Evolutionary conservation across 805 yeast species (phyloP).

Genomic region (Barnettozyma wickerhamii): DNA sequence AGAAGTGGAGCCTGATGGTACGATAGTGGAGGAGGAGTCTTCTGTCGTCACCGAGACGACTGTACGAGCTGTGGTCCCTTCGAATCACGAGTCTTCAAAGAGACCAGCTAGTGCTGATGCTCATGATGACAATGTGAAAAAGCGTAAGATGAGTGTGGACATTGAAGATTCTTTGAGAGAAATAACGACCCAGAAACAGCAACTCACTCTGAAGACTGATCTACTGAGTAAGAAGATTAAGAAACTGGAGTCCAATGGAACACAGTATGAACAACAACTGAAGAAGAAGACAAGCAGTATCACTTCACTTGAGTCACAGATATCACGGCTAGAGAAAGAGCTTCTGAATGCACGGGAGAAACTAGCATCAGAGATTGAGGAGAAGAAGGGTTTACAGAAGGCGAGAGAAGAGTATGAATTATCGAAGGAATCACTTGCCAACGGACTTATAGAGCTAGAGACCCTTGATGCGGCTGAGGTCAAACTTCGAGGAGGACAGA

Average conservation of each 20-base stretch:
- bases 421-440: slow-evolving; percentile 11
- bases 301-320: not conserved
- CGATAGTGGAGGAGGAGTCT: not conserved
- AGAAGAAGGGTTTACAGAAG: not conserved
- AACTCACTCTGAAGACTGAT: slow-evolving; percentile 2
- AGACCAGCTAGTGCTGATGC: not conserved
- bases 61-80: not conserved
- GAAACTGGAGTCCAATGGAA: not conserved
- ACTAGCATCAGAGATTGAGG: slow-evolving; percentile 1
- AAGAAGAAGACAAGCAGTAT: slow-evolving; percentile 4
- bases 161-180: not conserved
- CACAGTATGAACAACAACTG: not conserved
- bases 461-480: slow-evolving; percentile 12
- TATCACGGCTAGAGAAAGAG: not conserved
- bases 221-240: slow-evolving; percentile 5
- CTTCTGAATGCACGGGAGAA: not conserved
- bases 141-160: slow-evolving; percentile 1
- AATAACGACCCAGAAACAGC: slow-evolving; percentile 3
- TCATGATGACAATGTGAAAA: slow-evolving; percentile 6
- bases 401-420: slow-evolving; percentile 5
- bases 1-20: no score
- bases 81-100: not conserved
- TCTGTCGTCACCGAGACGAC: not conserved
- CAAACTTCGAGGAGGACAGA: slow-evolving; percentile 6
- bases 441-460: slow-evolving; percentile 13